These are phyloP conservation scores for Syzygium oleosum DNA, from an alignment of 345 rosid genomes.

Conservation along the genomic window DNA sequence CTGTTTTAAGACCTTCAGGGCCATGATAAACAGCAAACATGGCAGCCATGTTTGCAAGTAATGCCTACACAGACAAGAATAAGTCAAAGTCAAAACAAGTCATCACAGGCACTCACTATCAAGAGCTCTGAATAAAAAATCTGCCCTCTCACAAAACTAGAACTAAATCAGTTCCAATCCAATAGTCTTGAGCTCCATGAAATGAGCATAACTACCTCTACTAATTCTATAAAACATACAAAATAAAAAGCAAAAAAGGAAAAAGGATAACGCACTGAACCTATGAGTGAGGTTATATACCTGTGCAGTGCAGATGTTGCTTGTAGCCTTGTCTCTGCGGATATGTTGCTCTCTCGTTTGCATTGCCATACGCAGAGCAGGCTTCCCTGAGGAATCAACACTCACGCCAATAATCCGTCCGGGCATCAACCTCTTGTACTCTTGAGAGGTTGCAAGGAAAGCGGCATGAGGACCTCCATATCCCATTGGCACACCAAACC, in stretches of 20 bases:
- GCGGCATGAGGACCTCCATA: conserved; percentile 99
- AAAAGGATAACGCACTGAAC: not conserved
- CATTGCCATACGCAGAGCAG: conserved; percentile 97
- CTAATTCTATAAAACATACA: not conserved
- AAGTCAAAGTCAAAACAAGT: conserved; percentile 2
- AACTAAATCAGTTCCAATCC: not conserved
- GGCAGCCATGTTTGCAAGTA: conserved; percentile 98
- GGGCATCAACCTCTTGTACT: conserved; percentile 98
- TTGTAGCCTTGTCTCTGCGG: conserved; percentile 97
- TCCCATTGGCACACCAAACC: conserved; percentile 99
- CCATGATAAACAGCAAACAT: conserved; percentile 99
- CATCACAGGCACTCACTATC: not conserved
- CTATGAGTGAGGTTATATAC: conserved; percentile 31
- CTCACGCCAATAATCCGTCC: conserved; percentile 95
- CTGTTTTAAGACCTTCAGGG: conserved; percentile 79
- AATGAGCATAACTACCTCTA: not conserved
- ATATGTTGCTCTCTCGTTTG: conserved; percentile 99
- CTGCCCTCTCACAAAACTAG: not conserved
- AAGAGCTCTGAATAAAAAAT: not conserved
- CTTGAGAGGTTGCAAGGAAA: conserved; percentile 93
- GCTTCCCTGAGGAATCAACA: conserved; percentile 90
- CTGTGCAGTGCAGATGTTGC: conserved; percentile 99
- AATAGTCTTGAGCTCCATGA: not conserved
- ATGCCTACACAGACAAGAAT: conserved; percentile 46
- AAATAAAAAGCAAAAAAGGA: not conserved